phyloP scores from a whole-genome alignment of 225 moss, liverwort and hornwort genomes.

The Pleurozium schreberi region DNA sequence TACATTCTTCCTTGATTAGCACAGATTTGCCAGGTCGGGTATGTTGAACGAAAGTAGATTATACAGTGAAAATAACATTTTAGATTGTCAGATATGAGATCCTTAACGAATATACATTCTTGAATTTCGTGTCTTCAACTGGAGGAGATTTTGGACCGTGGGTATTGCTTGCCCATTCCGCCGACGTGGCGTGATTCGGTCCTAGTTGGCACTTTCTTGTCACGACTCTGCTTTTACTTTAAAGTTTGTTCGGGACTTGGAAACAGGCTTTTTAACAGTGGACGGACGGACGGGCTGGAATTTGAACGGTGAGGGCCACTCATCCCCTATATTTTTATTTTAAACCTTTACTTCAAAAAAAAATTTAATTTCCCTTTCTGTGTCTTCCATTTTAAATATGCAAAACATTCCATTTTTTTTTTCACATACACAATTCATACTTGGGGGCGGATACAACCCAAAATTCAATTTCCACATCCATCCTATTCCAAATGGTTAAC shows the following conservation, averaged over 20 bases:
- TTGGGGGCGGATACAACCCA: rapidly evolving
- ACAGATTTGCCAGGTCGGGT: no score
- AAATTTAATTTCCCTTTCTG: no score
- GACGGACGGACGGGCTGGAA: not conserved
- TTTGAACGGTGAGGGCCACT: not conserved
- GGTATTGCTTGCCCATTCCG: not conserved
- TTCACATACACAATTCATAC: rapidly evolving
- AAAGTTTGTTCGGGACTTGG: not conserved
- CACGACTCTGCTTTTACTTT: not conserved
- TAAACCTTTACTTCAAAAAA: not conserved
- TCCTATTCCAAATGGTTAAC: not conserved
- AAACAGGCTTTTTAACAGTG: not conserved
- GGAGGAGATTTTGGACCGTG: not conserved
- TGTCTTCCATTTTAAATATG: not conserved
- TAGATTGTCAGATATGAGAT: not conserved
- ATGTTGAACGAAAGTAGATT: rapidly evolving
- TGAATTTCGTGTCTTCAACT: rapidly evolving
- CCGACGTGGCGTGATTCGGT: not conserved
- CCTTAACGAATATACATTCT: rapidly evolving
- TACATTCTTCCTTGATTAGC: not conserved
- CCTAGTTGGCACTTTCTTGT: conserved; percentile 10
- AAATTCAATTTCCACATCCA: not conserved
- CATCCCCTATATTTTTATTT: no score
- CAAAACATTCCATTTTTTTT: no score
- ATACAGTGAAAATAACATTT: no score